A percentile compares a stretch with the other conserved stretches of the same genome.
phyloP scores from a whole-genome alignment of 345 rosid species.

The Dipteronia dyeriana region DNA sequence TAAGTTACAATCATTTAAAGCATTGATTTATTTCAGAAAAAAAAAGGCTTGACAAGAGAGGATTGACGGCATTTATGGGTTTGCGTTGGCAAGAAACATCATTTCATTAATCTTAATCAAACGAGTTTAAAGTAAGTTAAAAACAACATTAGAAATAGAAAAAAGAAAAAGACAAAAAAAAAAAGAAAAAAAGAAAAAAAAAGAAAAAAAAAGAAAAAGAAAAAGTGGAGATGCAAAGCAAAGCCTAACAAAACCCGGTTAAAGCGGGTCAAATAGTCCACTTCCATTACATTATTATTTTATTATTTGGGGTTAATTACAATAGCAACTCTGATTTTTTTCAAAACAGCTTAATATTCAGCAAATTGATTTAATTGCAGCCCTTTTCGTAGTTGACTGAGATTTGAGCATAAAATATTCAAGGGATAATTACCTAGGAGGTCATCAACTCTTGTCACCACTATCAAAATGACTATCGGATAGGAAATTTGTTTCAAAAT shows the following conservation, averaged over 20 bases:
- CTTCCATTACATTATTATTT: background rate
- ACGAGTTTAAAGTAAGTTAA: background rate
- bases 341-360: too few species aligned
- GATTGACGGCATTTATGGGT: background rate
- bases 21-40: background rate
- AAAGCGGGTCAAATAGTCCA: constrained; percentile 22
- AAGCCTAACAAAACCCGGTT: constrained; percentile 15
- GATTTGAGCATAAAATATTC: too few species aligned
- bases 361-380: too few species aligned
- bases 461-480: too few species aligned
- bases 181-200: background rate
- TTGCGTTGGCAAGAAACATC: constrained; percentile 19
- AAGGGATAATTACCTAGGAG: too few species aligned
- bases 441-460: too few species aligned
- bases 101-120: constrained; percentile 6
- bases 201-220: constrained; percentile 1
- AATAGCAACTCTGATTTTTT: too few species aligned
- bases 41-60: background rate
- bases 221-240: background rate
- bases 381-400: too few species aligned
- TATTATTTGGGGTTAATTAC: too few species aligned
- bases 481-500: too few species aligned
- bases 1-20: background rate
- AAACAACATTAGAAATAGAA: background rate
- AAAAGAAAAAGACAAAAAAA: background rate